These are phyloP conservation scores for Xylariaceae sp. DNA, from an alignment of 2,329 filamentous ascomycete species.

Conservation along the genomic window DNA sequence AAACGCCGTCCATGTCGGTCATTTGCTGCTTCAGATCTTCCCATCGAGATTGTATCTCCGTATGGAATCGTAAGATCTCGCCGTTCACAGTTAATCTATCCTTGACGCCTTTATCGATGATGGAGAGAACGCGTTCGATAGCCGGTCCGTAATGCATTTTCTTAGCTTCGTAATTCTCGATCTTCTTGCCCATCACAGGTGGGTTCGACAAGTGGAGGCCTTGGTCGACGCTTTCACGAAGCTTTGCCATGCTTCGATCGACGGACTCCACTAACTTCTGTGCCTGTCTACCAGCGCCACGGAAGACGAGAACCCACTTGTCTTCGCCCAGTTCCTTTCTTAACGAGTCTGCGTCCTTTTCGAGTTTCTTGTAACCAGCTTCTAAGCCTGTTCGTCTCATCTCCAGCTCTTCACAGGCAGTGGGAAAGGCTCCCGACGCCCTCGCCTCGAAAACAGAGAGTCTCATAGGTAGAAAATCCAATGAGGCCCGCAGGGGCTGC, in stretches of 20 bases:
- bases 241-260: conserved; percentile 75
- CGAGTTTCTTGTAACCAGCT: conserved; percentile 78
- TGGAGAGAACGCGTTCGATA: conserved; percentile 82
- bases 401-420: conserved; percentile 82
- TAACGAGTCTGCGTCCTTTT: conserved; percentile 83
- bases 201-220: conserved; percentile 69
- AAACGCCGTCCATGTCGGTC: conserved; percentile 63
- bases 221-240: conserved; percentile 72
- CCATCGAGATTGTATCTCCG: conserved; percentile 81
- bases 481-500: conserved; percentile 84
- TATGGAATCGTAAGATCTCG: conserved; percentile 80
- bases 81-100: conserved; percentile 96
- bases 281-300: conserved; percentile 84
- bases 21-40: conserved; percentile 70
- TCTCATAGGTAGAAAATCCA: conserved; percentile 95
- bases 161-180: conserved; percentile 92
- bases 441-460: conserved; percentile 78
- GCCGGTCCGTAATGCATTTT: conserved; percentile 90
- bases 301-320: conserved; percentile 91
- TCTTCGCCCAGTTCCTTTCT: conserved; percentile 90
- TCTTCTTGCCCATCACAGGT: conserved; percentile 67
- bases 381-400: conserved; percentile 70
- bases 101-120: conserved; percentile 93
- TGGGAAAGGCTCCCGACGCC: conserved; percentile 75
- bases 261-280: conserved; percentile 97